A percentile compares a stretch with the other conserved stretches of the same genome.
These are phyloP conservation scores for Fusarium sp. DNA, from an alignment of 2,329 filamentous ascomycete genomes.

Conservation along the genomic window DNA sequence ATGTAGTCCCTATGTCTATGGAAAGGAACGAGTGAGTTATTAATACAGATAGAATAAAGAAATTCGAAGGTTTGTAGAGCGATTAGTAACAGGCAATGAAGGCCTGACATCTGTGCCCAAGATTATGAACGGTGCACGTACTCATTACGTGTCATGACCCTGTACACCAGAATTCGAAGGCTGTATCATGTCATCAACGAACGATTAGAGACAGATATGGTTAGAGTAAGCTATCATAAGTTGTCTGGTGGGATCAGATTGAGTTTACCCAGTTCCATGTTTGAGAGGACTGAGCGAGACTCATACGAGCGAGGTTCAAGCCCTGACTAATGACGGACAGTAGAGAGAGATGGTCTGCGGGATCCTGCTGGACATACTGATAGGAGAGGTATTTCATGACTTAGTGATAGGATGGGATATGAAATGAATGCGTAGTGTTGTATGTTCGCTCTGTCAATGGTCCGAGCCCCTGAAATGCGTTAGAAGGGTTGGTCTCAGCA, in stretches of 20 bases:
- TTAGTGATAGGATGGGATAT: not conserved
- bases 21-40: not conserved
- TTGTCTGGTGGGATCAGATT: not conserved
- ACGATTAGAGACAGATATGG: accelerated
- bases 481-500: not conserved
- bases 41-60: not conserved
- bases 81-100: not conserved
- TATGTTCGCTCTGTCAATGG: not conserved
- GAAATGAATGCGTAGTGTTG: too few relatives aligned
- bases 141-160: not conserved
- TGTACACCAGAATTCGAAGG: not conserved
- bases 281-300: not conserved
- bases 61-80: not conserved
- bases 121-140: not conserved
- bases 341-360: not conserved
- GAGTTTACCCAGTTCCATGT: not conserved
- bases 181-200: accelerated
- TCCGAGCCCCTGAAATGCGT: not conserved
- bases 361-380: too few relatives aligned
- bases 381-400: not conserved
- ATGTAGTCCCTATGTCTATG: not conserved
- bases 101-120: too few relatives aligned
- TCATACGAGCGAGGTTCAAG: not conserved
- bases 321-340: not conserved
- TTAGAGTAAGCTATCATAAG: too few relatives aligned